Evolutionary conservation across 345 rosid species (phyloP), one percentile per base, ranked within the genome.

Genomic region (Populus simonii): DNA sequence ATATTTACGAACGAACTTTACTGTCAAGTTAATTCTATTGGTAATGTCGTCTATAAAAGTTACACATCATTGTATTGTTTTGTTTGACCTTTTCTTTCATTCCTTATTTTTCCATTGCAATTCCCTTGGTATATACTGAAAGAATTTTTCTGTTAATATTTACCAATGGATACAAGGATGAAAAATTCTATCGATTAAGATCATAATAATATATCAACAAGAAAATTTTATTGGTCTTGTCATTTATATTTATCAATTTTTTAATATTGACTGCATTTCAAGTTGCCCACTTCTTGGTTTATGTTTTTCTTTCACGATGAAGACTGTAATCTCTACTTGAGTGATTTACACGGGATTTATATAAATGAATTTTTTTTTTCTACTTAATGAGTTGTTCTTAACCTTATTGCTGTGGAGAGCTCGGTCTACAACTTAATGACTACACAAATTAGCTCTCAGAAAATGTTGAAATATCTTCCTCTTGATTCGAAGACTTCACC

Each of bases 401-500:
- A 70, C 70, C 70, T 76, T 62, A 39, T 66, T 65, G 3, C 15
- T 18, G 27, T 75, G 63, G 22, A 59, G 51, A 74, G 33, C 27
- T 53, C 70, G 45, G 68, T 57, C 38, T 3, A 12, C 70, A 17
- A 73, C 55, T 77, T 65, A 25, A n/a, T 35, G 71, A 35, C 45
- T 36, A 43, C 77, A 69, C 75, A 69, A 71, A 65, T 68, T 74
- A 89, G 93, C 80, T 81, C 79, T 25, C 83, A 7, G 84, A 89
- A 82, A 87, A 79, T 72, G 86, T 80, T 70, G 81, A 79, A 63
- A 78, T 78, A 79, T 76, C 87, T 38, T 81, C 90, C 75, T 83
- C 88, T 67, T 84, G 86, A 55, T 85, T 88, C 79, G 89, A 89
- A 70, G 88, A 86, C 59, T 87, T 90, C 75, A 41, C 74, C 22